Evolutionary conservation across 2,329 filamentous ascomycete species (phyloP), one percentile per base, ranked within the genome.

Genomic region (Pseudogymnoascus sp.): DNA sequence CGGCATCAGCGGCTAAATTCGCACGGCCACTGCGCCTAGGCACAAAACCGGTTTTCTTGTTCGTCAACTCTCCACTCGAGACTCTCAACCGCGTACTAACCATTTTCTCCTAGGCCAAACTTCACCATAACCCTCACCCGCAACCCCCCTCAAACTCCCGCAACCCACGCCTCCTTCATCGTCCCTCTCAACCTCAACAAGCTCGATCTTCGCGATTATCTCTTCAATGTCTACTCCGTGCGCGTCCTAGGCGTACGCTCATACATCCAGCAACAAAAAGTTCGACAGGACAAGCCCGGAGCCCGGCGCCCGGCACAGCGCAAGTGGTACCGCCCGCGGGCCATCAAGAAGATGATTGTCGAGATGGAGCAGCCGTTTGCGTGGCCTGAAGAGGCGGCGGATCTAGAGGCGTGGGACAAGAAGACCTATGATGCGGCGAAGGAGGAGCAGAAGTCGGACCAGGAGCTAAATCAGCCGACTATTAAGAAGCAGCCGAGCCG

Each of bases 181-280:
- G 93, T 97, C 33, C 94, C 94, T 10, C 83, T 97, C 69, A 86
- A 84, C 70, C 92, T 97, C 81, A 96, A 91, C 81, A 99, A 99
- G 78, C 88, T 97, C 76, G 94, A 99, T 75, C 79, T 99, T 43
- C 90, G 92, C 75, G 92, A 97, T 79, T 99, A 97, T 79, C 87
- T 99, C 65, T 90, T 85, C 78, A 87, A 96, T 75, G 83, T 84
- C 45, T 99, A 99, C 81, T 81, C 83, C 65, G 87, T 97, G 65
- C 82, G 87, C 66, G 84, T 88, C 61, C 78, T 84, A 61, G 81
- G 81, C 67, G 86, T 97, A 65, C 89, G 93, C 65, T 92, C 90
- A 61, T 93, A 85, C 72, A 84, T 97, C 72, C 86, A 90, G 70
- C 84, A 88, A 76, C 81, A 85, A 73, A 83, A 82, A 55, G 74